Conservation (phyloP, 2,329 filamentous ascomycete species). For the Aspergillus sp. region DNA sequence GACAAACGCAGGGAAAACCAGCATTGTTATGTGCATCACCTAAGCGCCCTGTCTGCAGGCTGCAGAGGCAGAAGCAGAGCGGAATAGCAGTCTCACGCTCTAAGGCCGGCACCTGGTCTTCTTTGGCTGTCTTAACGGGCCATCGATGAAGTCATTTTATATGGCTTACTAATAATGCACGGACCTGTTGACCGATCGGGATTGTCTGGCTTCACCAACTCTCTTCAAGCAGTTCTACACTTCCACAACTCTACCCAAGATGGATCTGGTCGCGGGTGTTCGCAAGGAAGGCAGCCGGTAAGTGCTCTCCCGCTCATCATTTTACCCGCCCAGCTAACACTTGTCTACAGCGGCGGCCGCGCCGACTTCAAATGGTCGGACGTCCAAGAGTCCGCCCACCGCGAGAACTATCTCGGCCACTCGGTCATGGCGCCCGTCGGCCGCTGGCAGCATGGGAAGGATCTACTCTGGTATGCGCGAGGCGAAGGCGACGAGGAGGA, state of each 20-base stretch:
- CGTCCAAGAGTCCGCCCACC: constrained; percentile 74
- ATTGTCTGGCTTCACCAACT: too few relatives aligned
- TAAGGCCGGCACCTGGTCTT: too few relatives aligned
- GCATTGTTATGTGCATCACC: too few relatives aligned
- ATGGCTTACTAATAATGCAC: too few relatives aligned
- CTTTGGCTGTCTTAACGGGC: too few relatives aligned
- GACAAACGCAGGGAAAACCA: too few relatives aligned
- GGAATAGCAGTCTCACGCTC: too few relatives aligned
- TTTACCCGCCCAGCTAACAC: constrained; percentile 5
- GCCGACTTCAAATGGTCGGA: constrained; percentile 96
- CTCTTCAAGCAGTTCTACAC: too few relatives aligned
- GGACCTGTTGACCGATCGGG: too few relatives aligned
- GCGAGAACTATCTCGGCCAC: constrained; percentile 86
- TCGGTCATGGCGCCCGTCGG: constrained; percentile 86
- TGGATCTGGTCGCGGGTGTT: constrained; percentile 90
- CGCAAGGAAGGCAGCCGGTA: constrained; percentile 78
- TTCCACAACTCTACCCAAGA: constrained; percentile 39
- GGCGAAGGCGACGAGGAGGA: constrained; percentile 44
- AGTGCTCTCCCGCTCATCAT: constrained; percentile 6
- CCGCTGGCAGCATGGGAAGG: constrained; percentile 75
- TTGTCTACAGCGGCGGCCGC: constrained; percentile 57
- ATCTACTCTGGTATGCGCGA: constrained; percentile 58
- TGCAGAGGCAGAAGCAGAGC: too few relatives aligned
- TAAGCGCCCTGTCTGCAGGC: too few relatives aligned
- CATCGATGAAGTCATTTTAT: too few relatives aligned